A percentile compares a stretch with the other conserved stretches of the same genome.
Conservation (phyloP, 257 asterid genomes). For the Solanum clarkiae region DNA sequence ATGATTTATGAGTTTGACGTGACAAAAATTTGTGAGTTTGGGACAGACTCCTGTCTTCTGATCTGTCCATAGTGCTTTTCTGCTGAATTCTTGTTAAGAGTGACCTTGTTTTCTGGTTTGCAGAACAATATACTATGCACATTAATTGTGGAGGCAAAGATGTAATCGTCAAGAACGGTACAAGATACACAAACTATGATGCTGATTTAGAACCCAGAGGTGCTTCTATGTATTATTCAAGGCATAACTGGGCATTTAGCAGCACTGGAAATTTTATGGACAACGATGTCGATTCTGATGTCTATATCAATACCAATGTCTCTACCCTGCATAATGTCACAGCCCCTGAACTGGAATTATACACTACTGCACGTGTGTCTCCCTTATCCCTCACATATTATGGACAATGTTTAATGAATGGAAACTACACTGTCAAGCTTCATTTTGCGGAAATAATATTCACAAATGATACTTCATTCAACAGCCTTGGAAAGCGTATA, state of each 20-base stretch:
- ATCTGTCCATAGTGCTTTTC: neutral
- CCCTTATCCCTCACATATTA: constrained; percentile 88
- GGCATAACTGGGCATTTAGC: constrained; percentile 77
- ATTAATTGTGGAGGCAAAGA: constrained; percentile 85
- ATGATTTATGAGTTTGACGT: neutral
- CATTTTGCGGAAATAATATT: constrained; percentile 78
- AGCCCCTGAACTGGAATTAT: constrained; percentile 28
- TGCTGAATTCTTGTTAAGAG: neutral
- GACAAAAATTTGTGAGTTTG: neutral
- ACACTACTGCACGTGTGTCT: constrained; percentile 61
- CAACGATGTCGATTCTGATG: constrained; percentile 46
- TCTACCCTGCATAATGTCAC: constrained; percentile 23
- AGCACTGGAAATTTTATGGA: constrained; percentile 93
- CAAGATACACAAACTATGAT: constrained; percentile 27
- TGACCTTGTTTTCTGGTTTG: neutral
- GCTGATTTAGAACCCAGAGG: constrained; percentile 70
- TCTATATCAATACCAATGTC: constrained; percentile 33
- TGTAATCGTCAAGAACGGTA: constrained; percentile 4
- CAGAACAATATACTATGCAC: constrained; percentile 49
- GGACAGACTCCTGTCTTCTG: neutral
- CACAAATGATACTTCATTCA: constrained; percentile 55
- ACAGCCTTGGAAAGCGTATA: constrained; percentile 67
- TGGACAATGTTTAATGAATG: constrained; percentile 67
- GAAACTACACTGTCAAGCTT: constrained; percentile 74
- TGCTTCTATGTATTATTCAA: constrained; percentile 53